Conservation (phyloP, 2,329 filamentous ascomycete genomes). For the Aspergillus sp. region DNA sequence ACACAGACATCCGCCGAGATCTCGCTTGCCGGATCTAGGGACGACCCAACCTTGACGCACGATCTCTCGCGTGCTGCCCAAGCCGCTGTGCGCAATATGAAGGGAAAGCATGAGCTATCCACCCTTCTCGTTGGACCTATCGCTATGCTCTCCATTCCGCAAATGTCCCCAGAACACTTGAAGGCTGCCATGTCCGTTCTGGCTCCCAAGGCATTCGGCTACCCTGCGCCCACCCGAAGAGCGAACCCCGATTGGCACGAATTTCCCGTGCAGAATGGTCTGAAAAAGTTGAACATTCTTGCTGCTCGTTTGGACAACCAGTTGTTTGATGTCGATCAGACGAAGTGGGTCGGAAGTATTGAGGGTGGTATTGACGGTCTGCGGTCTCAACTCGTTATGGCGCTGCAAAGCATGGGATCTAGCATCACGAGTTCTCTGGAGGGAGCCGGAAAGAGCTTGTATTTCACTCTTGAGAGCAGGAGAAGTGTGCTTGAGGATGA, state of each 20-base stretch:
- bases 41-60: conserved; percentile 52
- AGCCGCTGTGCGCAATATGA: conserved; percentile 49
- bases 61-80: conserved; percentile 59
- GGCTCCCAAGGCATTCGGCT: conserved; percentile 67
- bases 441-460: conserved; percentile 75
- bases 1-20: conserved; percentile 35
- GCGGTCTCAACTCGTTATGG: conserved; percentile 73
- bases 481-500: conserved; percentile 79
- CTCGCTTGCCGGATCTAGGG: conserved; percentile 28
- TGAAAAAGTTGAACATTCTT: conserved; percentile 84
- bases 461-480: conserved; percentile 82
- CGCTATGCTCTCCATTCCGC: conserved; percentile 75
- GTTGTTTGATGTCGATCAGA: conserved; percentile 74
- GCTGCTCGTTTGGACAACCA: conserved; percentile 84
- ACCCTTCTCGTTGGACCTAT: conserved; percentile 80
- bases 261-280: conserved; percentile 70
- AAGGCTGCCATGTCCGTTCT: conserved; percentile 78
- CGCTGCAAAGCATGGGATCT: conserved; percentile 78
- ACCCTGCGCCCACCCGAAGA: conserved; percentile 74
- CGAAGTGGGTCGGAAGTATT: conserved; percentile 72
- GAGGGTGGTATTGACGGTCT: conserved; percentile 78
- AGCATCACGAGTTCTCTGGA: conserved; percentile 77
- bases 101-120: conserved; percentile 62
- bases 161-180: conserved; percentile 79
- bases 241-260: conserved; percentile 82